These are phyloP conservation scores for Pyricularia sp. DNA, from an alignment of 2,329 filamentous ascomycete genomes.

Conservation along the genomic window DNA sequence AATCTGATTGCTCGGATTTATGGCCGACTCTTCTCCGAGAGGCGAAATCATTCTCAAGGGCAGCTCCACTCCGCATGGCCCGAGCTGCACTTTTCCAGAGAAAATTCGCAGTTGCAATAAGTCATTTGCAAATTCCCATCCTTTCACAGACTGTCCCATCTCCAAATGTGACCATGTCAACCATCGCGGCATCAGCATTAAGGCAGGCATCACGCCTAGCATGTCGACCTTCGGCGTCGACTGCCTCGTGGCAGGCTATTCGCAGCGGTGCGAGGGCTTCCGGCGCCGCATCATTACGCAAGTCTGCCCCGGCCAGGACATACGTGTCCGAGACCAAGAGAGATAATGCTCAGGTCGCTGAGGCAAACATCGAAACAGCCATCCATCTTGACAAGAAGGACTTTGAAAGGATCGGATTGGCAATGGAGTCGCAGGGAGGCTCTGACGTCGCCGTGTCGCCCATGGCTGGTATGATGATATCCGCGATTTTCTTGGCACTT, in stretches of 20 bases:
- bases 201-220: conserved; percentile 63
- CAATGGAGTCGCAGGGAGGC: conserved; percentile 37
- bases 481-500: conserved; percentile 4
- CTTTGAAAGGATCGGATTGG: conserved; percentile 53
- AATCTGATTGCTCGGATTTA: neutral
- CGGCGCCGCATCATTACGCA: conserved; percentile 13
- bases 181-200: conserved; percentile 57
- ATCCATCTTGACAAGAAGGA: conserved; percentile 82
- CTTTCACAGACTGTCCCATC: neutral
- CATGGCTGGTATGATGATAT: conserved; percentile 46
- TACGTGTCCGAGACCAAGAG: conserved; percentile 82
- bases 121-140: neutral
- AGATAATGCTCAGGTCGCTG: conserved; percentile 73
- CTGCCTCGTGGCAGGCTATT: conserved; percentile 22
- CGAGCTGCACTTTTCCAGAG: neutral
- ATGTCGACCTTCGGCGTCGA: conserved; percentile 28
- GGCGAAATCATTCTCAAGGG: neutral
- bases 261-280: conserved; percentile 16
- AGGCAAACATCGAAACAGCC: conserved; percentile 71
- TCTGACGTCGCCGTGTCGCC: conserved; percentile 68
- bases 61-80: neutral
- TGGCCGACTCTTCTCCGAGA: neutral
- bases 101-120: neutral
- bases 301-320: conserved; percentile 33
- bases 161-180: conserved; percentile 40